These are phyloP conservation scores for Nicotiana noctiflora DNA, from an alignment of 257 asterid genomes.

Conservation along the genomic window DNA sequence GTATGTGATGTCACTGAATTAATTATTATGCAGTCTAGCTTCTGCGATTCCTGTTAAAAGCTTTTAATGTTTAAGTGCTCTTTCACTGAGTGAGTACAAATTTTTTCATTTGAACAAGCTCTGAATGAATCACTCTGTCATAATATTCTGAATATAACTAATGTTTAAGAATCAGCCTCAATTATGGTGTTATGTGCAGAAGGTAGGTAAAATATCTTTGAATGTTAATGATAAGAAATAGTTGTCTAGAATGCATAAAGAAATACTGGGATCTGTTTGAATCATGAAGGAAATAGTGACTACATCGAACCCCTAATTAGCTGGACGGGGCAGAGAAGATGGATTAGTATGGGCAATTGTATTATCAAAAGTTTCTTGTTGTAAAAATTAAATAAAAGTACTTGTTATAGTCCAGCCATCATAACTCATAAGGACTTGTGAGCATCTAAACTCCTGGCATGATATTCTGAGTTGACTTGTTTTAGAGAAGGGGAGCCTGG, in stretches of 20 bases:
- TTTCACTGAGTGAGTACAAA: not conserved
- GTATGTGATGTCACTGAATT: conserved; percentile 21
- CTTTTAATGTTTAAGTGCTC: not conserved
- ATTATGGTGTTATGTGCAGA: not conserved
- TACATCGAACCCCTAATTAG: not conserved
- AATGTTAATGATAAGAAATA: not conserved
- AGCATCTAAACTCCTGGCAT: not conserved
- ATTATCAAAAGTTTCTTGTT: not conserved
- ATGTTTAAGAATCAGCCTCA: not conserved
- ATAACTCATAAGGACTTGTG: not conserved
- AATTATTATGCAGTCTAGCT: not conserved
- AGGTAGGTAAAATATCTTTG: not conserved
- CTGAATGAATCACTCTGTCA: not conserved
- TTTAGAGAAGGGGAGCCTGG: not conserved
- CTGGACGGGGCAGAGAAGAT: not conserved
- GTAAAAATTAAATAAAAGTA: not conserved
- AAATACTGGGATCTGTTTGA: not conserved
- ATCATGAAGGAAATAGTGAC: not conserved
- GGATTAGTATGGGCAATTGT: not conserved
- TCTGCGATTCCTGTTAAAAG: not conserved
- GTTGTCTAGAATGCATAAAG: not conserved
- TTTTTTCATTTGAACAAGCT: not conserved
- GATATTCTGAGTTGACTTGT: not conserved
- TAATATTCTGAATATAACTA: not conserved
- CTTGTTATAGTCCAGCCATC: not conserved